Percentiles rank a stretch among this genome's conserved stretches.
Conservation (phyloP, 257 asterid species). For the Paulownia fortunei region DNA sequence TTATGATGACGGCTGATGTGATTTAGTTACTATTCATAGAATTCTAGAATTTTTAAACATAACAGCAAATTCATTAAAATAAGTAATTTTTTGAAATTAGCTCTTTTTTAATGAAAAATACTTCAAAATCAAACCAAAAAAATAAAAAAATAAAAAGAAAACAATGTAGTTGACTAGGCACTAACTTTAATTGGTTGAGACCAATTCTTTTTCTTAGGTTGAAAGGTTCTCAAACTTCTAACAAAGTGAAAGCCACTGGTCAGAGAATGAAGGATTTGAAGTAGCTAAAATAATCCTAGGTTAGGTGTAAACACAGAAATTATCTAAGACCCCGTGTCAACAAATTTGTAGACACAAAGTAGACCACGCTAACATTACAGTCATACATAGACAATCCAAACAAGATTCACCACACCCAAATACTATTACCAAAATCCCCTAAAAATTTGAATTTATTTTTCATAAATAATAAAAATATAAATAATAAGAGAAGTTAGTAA, state of each 20-base stretch:
- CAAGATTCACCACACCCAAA: no score
- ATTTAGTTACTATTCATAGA: no score
- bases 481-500: no score
- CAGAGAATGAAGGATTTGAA: neutral
- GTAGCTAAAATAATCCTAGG: neutral
- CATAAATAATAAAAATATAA: no score
- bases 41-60: no score
- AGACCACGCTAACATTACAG: neutral
- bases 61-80: no score
- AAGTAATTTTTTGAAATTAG: no score
- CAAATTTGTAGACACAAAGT: neutral
- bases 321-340: neutral
- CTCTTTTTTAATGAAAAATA: no score
- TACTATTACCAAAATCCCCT: neutral
- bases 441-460: no score
- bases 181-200: neutral
- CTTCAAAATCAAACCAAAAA: no score
- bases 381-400: neutral
- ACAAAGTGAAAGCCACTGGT: neutral
- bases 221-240: neutral
- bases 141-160: no score
- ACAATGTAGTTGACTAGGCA: conserved; percentile 15
- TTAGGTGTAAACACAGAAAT: conserved; percentile 3
- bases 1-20: no score
- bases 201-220: neutral